Percentiles rank a stretch among this genome's conserved stretches.
Evolutionary conservation across 805 yeast genomes (phyloP).

Genomic region (Candida morakotiae): DNA sequence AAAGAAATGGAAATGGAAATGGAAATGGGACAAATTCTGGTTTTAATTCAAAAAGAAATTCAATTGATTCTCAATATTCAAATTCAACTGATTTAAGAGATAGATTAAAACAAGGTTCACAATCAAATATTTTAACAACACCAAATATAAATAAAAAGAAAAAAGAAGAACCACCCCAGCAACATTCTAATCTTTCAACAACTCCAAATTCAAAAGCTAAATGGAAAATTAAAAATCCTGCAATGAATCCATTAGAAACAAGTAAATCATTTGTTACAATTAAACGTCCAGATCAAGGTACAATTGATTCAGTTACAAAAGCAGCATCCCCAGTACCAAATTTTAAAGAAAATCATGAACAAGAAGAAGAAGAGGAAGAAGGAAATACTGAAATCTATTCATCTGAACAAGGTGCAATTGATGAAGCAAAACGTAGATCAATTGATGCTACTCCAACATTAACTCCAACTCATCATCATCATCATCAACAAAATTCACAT

Average conservation of each 20-base stretch:
- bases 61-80: constrained; percentile 28
- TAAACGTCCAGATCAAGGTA: constrained; percentile 46
- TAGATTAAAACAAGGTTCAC: constrained; percentile 7
- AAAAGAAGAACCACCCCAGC: neutral
- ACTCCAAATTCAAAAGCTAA: constrained; percentile 13
- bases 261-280: constrained; percentile 64
- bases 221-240: constrained; percentile 60
- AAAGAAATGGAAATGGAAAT: constrained; percentile 11
- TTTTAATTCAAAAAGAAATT: constrained; percentile 43
- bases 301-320: constrained; percentile 13
- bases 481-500: too few relatives aligned
- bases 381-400: constrained; percentile 23
- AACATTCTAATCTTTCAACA: neutral
- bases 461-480: too few relatives aligned
- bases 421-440: constrained; percentile 15
- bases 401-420: constrained; percentile 43
- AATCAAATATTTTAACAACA: constrained; percentile 5
- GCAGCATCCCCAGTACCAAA: constrained; percentile 15
- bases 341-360: constrained; percentile 3
- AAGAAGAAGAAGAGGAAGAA: constrained; percentile 10
- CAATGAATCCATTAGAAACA: constrained; percentile 66
- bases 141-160: constrained; percentile 4
- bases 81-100: constrained; percentile 7
- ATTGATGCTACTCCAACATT: constrained; percentile 6
- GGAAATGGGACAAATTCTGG: too few relatives aligned